Evolutionary conservation across 2,329 filamentous ascomycete genomes (phyloP).

Genomic region (Sarocladiaceae sp.): DNA sequence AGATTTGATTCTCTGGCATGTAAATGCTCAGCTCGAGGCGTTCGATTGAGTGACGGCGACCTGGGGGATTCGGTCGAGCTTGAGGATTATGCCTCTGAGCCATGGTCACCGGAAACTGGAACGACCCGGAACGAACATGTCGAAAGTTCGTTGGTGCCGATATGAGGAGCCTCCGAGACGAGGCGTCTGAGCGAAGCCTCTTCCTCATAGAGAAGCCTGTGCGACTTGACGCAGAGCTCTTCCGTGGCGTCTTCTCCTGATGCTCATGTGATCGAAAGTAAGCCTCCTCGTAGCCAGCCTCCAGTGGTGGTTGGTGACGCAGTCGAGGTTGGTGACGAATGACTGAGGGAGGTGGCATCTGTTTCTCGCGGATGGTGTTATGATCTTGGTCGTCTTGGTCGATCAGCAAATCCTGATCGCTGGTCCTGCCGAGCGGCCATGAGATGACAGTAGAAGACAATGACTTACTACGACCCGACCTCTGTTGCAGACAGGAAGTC

Average conservation of each 20-base stretch:
- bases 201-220: slow-evolving; percentile 42
- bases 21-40: slow-evolving; percentile 56
- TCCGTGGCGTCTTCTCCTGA: slow-evolving; percentile 14
- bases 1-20: slow-evolving; percentile 36
- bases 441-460: slow-evolving; percentile 20
- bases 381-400: slow-evolving; percentile 21
- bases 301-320: slow-evolving; percentile 9
- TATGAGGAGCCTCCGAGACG: slow-evolving; percentile 50
- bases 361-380: slow-evolving; percentile 19
- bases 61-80: slow-evolving; percentile 16
- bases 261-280: slow-evolving; percentile 14
- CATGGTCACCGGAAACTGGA: slow-evolving; percentile 26
- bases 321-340: slow-evolving; percentile 4
- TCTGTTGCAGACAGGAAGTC: slow-evolving; percentile 33
- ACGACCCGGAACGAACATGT: slow-evolving; percentile 49
- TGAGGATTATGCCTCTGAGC: slow-evolving; percentile 2
- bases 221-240: slow-evolving; percentile 28
- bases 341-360: slow-evolving; percentile 18
- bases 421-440: slow-evolving; percentile 21
- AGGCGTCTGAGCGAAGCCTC: slow-evolving; percentile 39
- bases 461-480: slow-evolving; percentile 34
- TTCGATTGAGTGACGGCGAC: slow-evolving; percentile 38
- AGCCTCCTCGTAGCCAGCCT: slow-evolving; percentile 18
- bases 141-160: slow-evolving; percentile 57
- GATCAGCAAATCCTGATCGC: slow-evolving; percentile 25